A percentile compares a stretch with the other conserved stretches of the same genome.
Evolutionary conservation across 768 basidiomycete genomes (phyloP).

Genomic region (Phaeotremella skinneri): DNA sequence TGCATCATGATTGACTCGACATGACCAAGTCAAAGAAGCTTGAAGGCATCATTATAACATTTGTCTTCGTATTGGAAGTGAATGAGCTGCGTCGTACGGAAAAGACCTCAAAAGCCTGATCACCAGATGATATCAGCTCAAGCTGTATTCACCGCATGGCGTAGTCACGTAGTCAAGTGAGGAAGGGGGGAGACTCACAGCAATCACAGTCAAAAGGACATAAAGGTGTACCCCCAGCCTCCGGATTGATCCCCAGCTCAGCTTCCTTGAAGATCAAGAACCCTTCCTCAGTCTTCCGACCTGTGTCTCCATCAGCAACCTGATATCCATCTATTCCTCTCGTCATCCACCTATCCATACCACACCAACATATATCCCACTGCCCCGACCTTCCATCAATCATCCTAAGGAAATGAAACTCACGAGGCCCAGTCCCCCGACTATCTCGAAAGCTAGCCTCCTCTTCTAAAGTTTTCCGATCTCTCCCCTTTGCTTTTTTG

Average conservation of each 20-base stretch:
- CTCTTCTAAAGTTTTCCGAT: constrained; percentile 35
- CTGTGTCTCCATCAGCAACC: constrained; percentile 24
- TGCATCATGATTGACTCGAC: too few species aligned
- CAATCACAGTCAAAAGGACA: constrained; percentile 54
- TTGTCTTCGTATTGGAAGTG: too few species aligned
- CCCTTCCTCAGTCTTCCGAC: constrained; percentile 51
- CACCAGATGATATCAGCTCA: too few species aligned
- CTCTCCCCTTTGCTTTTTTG: constrained; percentile 18
- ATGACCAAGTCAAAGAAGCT: too few species aligned
- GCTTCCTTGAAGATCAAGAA: constrained; percentile 52
- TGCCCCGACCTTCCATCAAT: not conserved
- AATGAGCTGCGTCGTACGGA: too few species aligned
- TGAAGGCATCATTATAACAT: too few species aligned
- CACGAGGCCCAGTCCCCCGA: constrained; percentile 45
- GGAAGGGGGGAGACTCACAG: constrained; percentile 31
- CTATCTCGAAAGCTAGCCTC: constrained; percentile 49
- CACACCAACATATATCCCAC: too few species aligned
- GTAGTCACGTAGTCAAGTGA: too few species aligned
- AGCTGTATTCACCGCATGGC: too few species aligned
- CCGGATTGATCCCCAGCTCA: constrained; percentile 48
- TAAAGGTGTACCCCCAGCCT: constrained; percentile 51
- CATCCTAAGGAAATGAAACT: constrained; percentile 9
- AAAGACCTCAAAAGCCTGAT: too few species aligned
- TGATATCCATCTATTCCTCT: not conserved
- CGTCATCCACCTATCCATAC: not conserved